Base-by-base conservation (phyloP, 2,329 filamentous ascomycete species). In the Cladosporium sp. region DNA sequence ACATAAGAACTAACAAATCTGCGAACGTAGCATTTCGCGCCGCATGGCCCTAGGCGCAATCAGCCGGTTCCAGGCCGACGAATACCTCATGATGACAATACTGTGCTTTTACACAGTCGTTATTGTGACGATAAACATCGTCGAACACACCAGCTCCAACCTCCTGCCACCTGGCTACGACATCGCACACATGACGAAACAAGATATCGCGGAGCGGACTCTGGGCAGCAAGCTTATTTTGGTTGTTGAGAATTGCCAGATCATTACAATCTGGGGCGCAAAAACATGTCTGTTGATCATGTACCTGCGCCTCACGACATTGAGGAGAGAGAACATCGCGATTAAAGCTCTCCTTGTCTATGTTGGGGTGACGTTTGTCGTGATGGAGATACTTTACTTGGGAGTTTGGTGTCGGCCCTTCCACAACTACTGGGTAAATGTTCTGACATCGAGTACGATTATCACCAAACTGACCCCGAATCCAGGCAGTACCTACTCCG, bases 1-100 rank as follows among this genome's bases (percentile, higher is more conserved):
- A 51, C 26, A 64, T 18, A 26, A 26, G 11, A 15, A 55, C 62
- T 66, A 32, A 66, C 55, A 49, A 32, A 32, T 41, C 18, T 26
- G 21, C 54, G 55, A 55, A 57, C 34, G 67, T 64, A 82, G 80
- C 41, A 76, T 80, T 36, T 83, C 82, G 12, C 78, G 82, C 36
- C 76, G 74, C 24, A 76, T 83, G 41, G 75, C 80, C 11, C 78
- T 87, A 34, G 80, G 83, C 18, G 80, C 82, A 47, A 75, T 81
- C 70, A 78, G 75, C 51, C 78, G 78, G 7, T 80, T 86, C n/a
- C 83, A 85, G 70, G 71, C 82, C 30, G 86, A 88, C 70, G 86
- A 88, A 71, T 87, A 82, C 71, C 76, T 86, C 28, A 88, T 88
- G 85, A 51, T 83, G 10, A 77, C 86, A 64, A 81, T 83, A 8